Conservation (phyloP, 2,329 filamentous ascomycete species). For the Talaromyces albobiverticillius region DNA sequence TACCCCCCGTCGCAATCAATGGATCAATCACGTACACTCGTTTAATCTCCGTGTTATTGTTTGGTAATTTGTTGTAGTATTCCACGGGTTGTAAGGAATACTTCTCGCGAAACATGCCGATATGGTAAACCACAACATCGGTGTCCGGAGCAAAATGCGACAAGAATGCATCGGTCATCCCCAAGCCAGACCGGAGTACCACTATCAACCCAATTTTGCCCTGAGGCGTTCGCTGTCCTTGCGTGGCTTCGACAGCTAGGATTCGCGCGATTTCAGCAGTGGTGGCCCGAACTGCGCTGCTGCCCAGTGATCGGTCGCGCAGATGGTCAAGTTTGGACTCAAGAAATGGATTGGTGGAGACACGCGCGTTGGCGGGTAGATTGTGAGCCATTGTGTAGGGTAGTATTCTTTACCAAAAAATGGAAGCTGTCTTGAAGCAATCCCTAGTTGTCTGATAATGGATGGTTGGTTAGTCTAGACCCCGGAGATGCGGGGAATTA, state of each 20-base stretch:
- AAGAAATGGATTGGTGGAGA: constrained; percentile 18
- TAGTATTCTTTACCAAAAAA: no score
- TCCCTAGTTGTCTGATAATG: background rate
- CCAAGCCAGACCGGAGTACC: constrained; percentile 36
- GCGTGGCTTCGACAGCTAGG: constrained; percentile 17
- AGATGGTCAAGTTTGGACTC: constrained; percentile 17
- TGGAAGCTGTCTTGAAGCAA: no score
- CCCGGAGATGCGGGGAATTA: background rate
- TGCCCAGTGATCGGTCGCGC: constrained; percentile 18
- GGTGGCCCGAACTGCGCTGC: constrained; percentile 17
- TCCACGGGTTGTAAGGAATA: constrained; percentile 26
- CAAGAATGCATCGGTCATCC: constrained; percentile 38
- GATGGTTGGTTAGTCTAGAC: background rate
- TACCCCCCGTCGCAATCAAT: constrained; percentile 27
- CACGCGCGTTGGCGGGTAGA: constrained; percentile 15
- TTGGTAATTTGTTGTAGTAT: constrained; percentile 30
- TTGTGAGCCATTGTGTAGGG: background rate
- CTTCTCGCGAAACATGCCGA: constrained; percentile 28
- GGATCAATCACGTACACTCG: constrained; percentile 26
- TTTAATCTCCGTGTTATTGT: constrained; percentile 23
- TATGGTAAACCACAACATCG: constrained; percentile 25
- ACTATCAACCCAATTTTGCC: constrained; percentile 21
- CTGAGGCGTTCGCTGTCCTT: constrained; percentile 6
- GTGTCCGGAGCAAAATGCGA: constrained; percentile 23
- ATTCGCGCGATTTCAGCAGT: constrained; percentile 18